phyloP scores from a whole-genome alignment of 495 filamentous ascomycete species.

The Aspergillus sparsus region DNA sequence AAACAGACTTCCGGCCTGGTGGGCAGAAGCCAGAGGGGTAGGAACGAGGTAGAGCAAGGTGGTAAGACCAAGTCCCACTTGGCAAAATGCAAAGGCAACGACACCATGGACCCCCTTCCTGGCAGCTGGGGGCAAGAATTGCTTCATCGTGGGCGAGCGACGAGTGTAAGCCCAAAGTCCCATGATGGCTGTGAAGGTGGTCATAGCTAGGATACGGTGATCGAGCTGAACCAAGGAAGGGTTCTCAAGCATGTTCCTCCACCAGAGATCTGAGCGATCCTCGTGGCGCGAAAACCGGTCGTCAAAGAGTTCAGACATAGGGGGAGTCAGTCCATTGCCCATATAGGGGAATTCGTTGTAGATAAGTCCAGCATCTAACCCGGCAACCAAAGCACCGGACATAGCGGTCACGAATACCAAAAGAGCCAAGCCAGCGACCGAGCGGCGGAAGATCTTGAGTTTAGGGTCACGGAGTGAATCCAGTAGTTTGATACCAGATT shows the following conservation, averaged over 20 bases:
- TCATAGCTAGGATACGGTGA: constrained; percentile 87
- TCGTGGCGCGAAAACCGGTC: constrained; percentile 79
- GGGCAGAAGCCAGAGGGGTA: constrained; percentile 80
- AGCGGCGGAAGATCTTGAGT: constrained; percentile 70
- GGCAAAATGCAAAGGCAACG: constrained; percentile 76
- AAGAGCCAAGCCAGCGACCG: constrained; percentile 66
- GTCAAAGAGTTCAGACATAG: constrained; percentile 77
- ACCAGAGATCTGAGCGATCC: constrained; percentile 80
- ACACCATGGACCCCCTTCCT: constrained; percentile 75
- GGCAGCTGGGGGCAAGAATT: constrained; percentile 62
- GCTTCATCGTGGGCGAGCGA: constrained; percentile 59
- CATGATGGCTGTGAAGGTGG: constrained; percentile 80
- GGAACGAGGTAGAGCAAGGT: constrained; percentile 94
- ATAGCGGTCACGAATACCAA: constrained; percentile 88
- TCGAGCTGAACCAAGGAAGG: constrained; percentile 92
- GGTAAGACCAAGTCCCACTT: constrained; percentile 81
- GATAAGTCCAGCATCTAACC: constrained; percentile 92
- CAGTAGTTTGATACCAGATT: constrained; percentile 55
- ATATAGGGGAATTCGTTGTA: constrained; percentile 98
- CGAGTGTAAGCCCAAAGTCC: constrained; percentile 75
- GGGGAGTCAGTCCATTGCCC: constrained; percentile 80
- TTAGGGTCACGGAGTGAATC: constrained; percentile 61
- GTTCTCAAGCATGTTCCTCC: constrained; percentile 97
- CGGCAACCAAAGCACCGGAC: constrained; percentile 91
- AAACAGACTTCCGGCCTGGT: constrained; percentile 89